These are phyloP conservation scores for Parmales sp. DNA, from an alignment of 108 stramenopile species.

Conservation along the genomic window DNA sequence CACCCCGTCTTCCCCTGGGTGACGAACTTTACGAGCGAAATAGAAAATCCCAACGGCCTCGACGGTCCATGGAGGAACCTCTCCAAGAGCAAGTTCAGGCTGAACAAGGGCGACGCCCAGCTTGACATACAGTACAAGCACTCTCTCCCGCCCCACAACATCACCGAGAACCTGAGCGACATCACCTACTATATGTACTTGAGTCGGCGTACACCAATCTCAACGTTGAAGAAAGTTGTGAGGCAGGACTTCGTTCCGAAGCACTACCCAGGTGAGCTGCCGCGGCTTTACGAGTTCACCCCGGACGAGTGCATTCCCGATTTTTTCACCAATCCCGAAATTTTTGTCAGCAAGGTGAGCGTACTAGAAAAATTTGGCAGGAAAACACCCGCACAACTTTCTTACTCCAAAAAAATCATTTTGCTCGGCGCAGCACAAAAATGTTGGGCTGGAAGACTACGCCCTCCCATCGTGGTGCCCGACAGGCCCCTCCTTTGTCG, in stretches of 20 bases:
- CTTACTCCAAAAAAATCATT: slow-evolving; percentile 17
- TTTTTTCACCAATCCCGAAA: slow-evolving; percentile 38
- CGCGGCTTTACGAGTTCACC: slow-evolving; percentile 52
- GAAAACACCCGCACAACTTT: slow-evolving; percentile 24
- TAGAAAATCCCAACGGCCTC: background rate
- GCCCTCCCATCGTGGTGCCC: background rate
- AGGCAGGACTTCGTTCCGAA: slow-evolving; percentile 47
- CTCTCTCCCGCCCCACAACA: slow-evolving; percentile 46
- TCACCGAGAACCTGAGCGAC: slow-evolving; percentile 55
- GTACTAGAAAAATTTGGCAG: slow-evolving; percentile 35
- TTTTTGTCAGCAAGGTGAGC: slow-evolving; percentile 36
- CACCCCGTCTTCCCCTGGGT: slow-evolving; percentile 65
- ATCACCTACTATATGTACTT: slow-evolving; percentile 54
- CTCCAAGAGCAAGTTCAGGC: slow-evolving; percentile 46
- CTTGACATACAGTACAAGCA: slow-evolving; percentile 50
- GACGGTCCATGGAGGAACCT: slow-evolving; percentile 34
- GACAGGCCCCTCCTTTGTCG: background rate
- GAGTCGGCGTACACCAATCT: slow-evolving; percentile 35
- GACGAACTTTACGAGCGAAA: slow-evolving; percentile 34
- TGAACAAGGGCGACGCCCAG: slow-evolving; percentile 58
- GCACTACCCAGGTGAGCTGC: slow-evolving; percentile 49
- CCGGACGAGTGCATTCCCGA: slow-evolving; percentile 66
- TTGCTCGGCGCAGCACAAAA: background rate
- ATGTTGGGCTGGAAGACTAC: background rate
- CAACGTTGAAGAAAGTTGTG: slow-evolving; percentile 37